Conservation (phyloP, 192 early-diverging fungal genomes). For the Coemansia sp. region DNA sequence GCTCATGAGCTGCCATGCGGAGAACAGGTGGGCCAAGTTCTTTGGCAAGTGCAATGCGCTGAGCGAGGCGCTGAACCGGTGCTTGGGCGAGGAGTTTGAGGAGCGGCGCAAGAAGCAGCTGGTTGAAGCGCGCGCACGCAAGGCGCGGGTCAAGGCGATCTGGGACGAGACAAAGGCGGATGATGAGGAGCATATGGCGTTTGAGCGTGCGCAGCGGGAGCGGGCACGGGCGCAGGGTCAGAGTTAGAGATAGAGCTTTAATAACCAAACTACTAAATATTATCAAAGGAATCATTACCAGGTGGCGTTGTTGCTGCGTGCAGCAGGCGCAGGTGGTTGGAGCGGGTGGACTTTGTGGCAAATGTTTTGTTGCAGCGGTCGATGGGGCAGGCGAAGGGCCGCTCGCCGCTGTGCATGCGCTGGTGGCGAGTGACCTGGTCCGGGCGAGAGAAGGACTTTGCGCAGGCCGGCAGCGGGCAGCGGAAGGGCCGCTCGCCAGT, state of each 20-base stretch:
- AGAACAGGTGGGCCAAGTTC: slow-evolving; percentile 53
- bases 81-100: slow-evolving; percentile 49
- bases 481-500: slow-evolving; percentile 78
- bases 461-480: slow-evolving; percentile 68
- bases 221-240: background rate
- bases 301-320: slow-evolving; percentile 4
- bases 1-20: slow-evolving; percentile 50
- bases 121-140: slow-evolving; percentile 45
- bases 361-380: slow-evolving; percentile 46
- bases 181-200: slow-evolving; percentile 35
- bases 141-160: slow-evolving; percentile 27
- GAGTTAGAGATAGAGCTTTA: background rate
- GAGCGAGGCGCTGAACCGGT: slow-evolving; percentile 57
- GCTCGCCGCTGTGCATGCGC: slow-evolving; percentile 50
- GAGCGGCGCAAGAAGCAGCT: slow-evolving; percentile 51
- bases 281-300: background rate
- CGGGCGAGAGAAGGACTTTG: slow-evolving; percentile 73
- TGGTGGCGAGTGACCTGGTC: slow-evolving; percentile 73
- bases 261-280: background rate
- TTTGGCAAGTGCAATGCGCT: slow-evolving; percentile 58
- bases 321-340: slow-evolving; percentile 39
- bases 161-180: slow-evolving; percentile 38
- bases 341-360: slow-evolving; percentile 38
- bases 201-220: slow-evolving; percentile 26
- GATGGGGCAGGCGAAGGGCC: slow-evolving; percentile 40